phyloP scores from a whole-genome alignment of 106 monocot genomes.

The Platanthera guangdongensis region DNA sequence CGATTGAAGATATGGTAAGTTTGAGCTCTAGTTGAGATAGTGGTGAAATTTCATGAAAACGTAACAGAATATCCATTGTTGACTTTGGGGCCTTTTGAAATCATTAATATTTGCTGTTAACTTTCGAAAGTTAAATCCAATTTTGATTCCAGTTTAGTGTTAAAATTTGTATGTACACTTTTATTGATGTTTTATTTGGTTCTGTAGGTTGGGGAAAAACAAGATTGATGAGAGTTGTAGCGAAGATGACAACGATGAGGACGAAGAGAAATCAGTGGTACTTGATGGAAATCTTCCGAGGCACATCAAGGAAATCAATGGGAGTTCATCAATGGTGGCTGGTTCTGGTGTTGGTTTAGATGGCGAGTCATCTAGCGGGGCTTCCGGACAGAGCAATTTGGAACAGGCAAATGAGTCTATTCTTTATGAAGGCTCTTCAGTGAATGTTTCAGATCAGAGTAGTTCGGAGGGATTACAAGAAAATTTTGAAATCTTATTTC shows the following conservation, averaged over 20 bases:
- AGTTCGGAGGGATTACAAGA: constrained; percentile 36
- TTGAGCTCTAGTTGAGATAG: neutral
- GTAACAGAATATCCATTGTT: no score
- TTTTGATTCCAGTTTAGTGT: neutral
- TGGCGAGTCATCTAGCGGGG: constrained; percentile 39
- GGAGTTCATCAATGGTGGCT: constrained; percentile 14
- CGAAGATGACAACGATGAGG: constrained; percentile 28
- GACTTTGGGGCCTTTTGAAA: neutral
- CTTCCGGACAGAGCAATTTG: constrained; percentile 47
- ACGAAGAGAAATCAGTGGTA: constrained; percentile 60
- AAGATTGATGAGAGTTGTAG: constrained; percentile 65
- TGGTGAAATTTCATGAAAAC: no score
- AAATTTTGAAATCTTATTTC: constrained; percentile 4
- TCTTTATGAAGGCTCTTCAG: constrained; percentile 6
- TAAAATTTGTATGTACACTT: neutral
- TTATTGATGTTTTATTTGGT: neutral
- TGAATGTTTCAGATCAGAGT: constrained; percentile 31
- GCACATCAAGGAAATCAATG: constrained; percentile 22
- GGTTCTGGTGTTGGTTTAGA: constrained; percentile 36
- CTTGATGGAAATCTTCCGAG: constrained; percentile 36
- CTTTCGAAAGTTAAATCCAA: neutral
- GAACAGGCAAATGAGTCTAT: constrained; percentile 32
- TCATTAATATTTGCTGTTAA: neutral
- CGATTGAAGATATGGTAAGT: constrained; percentile 72
- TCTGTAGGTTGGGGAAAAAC: constrained; percentile 75